Evolutionary conservation across 352 stramenopile species (phyloP).

Genomic region (Pythium aristosporum): DNA sequence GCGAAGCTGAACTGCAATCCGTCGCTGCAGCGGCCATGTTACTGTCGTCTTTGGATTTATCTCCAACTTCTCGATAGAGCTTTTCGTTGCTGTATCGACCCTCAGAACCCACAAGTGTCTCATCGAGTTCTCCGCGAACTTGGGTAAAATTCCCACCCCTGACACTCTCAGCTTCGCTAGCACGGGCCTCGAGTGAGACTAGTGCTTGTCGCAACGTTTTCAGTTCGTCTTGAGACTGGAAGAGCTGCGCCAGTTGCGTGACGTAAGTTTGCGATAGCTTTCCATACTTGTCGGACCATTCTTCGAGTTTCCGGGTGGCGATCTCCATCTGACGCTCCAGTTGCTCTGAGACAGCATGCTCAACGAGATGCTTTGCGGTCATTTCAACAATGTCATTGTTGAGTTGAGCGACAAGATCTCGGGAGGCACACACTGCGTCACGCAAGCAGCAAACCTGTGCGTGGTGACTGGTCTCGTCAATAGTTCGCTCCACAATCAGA

Average conservation of each 20-base stretch:
- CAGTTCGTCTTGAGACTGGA: constrained; percentile 3
- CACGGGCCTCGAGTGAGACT: background rate
- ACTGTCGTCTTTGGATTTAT: constrained; percentile 12
- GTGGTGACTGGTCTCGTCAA: constrained; percentile 23
- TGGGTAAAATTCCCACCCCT: background rate
- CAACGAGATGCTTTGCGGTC: constrained; percentile 14
- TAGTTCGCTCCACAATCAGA: constrained; percentile 12
- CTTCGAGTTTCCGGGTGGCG: background rate
- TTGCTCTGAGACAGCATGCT: constrained; percentile 7
- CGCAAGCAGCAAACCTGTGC: constrained; percentile 26
- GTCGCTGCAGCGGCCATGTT: constrained; percentile 2
- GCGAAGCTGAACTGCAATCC: background rate
- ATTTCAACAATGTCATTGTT: constrained; percentile 9
- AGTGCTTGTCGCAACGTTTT: constrained; percentile 4
- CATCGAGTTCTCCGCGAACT: background rate
- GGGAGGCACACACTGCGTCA: constrained; percentile 14
- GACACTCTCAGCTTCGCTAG: background rate
- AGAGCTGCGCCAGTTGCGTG: constrained; percentile 11
- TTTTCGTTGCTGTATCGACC: constrained; percentile 19
- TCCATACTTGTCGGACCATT: constrained; percentile 6
- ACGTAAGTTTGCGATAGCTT: constrained; percentile 10
- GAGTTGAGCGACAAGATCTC: background rate
- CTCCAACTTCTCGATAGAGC: no score
- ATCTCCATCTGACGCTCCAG: constrained; percentile 3
- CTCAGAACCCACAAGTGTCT: constrained; percentile 7